These are phyloP conservation scores for Cenchrus americanus DNA, from an alignment of 176 grass and related monocot genomes.

Conservation along the genomic window DNA sequence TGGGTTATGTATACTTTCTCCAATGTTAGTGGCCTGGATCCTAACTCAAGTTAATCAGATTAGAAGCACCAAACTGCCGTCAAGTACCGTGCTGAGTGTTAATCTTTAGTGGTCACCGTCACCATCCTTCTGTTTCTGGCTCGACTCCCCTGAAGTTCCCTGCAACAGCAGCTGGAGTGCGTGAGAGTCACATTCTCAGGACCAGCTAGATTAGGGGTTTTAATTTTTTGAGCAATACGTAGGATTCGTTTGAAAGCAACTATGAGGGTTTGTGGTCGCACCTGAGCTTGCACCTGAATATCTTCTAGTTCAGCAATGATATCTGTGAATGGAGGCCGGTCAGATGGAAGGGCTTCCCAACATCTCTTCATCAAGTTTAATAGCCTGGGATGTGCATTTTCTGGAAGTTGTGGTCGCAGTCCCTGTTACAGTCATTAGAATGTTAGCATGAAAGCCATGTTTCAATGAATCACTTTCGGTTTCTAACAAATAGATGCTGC, in stretches of 20 bases:
- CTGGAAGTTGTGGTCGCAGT: conserved; percentile 53
- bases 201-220: neutral
- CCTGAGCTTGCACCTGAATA: conserved; percentile 59
- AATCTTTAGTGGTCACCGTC: neutral
- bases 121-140: conserved; percentile 16
- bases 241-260: neutral
- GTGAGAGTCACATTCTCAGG: neutral
- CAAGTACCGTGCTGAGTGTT: conserved; percentile 15
- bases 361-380: conserved; percentile 65
- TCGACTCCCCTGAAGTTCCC: conserved; percentile 22
- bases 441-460: neutral
- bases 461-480: too few species aligned
- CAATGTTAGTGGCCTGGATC: neutral
- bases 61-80: neutral
- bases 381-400: conserved; percentile 57
- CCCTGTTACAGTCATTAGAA: conserved; percentile 52
- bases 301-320: conserved; percentile 66
- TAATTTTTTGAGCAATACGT: neutral
- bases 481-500: too few species aligned
- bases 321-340: conserved; percentile 61
- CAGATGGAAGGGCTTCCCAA: conserved; percentile 54
- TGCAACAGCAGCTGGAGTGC: conserved; percentile 1
- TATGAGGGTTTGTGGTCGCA: conserved; percentile 11
- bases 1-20: conserved; percentile 1
- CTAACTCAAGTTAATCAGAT: neutral